Evolutionary conservation across 768 basidiomycete species (phyloP).

Genomic region (Lactarius hatsudake): DNA sequence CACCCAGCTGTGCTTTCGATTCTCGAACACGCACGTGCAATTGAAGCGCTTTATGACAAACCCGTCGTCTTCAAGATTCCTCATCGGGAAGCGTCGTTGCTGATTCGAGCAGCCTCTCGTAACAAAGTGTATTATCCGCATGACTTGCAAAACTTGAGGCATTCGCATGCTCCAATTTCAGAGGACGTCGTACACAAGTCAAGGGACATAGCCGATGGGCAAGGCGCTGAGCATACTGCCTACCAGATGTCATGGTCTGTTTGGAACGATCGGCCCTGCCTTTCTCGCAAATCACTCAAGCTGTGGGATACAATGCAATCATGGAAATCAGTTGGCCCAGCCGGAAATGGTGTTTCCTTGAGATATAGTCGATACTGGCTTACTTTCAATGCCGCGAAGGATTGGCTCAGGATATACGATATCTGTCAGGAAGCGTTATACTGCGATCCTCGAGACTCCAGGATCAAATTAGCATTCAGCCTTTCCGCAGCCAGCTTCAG

Average conservation of each 20-base stretch:
- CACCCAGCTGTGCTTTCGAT: neutral
- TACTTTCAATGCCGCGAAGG: neutral
- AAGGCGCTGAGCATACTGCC: neutral
- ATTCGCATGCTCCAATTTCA: neutral
- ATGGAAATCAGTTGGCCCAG: conserved; percentile 10
- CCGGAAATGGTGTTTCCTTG: neutral
- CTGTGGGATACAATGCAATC: neutral
- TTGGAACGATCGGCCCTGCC: neutral
- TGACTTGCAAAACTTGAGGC: neutral
- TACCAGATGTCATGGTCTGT: conserved; percentile 5
- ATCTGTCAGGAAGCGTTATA: neutral
- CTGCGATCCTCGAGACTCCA: neutral
- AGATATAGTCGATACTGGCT: conserved; percentile 16
- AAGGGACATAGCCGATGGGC: neutral
- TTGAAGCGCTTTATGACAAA: conserved; percentile 3
- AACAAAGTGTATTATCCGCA: conserved; percentile 7
- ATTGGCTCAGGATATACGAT: neutral
- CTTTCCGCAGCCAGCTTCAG: conserved; percentile 1
- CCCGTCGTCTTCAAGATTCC: neutral
- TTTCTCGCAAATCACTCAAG: neutral
- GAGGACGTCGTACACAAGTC: neutral
- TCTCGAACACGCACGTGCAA: conserved; percentile 4
- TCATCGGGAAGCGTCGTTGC: neutral
- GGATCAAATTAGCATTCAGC: neutral
- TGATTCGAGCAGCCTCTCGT: conserved; percentile 3